Conservation (phyloP, 768 basidiomycete species). For the Russula sp. region DNA sequence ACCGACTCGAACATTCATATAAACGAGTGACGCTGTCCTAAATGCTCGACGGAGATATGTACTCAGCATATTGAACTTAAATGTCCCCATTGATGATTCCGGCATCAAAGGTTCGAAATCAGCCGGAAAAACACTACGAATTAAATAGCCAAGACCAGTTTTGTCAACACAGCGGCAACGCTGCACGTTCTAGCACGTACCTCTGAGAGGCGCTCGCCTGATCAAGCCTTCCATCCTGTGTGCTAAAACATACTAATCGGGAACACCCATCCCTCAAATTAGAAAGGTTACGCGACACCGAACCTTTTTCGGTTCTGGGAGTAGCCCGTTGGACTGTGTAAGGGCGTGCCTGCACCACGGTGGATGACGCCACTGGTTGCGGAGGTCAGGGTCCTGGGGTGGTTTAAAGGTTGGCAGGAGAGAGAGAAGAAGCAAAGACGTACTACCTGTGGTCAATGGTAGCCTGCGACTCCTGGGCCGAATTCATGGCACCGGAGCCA, state of each 20-base stretch:
- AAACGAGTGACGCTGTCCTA: constrained; percentile 89
- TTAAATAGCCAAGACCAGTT: no score
- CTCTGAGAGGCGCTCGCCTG: neutral
- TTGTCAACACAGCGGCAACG: neutral
- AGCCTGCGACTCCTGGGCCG: no score
- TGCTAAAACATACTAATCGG: no score
- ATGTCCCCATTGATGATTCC: neutral
- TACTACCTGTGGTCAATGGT: no score
- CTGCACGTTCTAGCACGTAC: no score
- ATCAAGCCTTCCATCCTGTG: neutral
- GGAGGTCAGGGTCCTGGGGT: neutral
- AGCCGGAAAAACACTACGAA: neutral
- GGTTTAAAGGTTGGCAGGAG: no score
- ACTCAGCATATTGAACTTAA: constrained; percentile 58
- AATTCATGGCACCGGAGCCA: no score
- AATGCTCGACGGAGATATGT: constrained; percentile 87
- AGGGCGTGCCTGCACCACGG: neutral
- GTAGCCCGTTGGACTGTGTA: no score
- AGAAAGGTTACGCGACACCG: neutral
- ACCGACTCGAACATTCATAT: constrained; percentile 40
- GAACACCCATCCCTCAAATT: neutral
- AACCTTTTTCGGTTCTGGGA: no score
- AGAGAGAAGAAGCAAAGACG: no score
- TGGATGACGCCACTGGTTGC: neutral
- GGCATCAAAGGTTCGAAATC: neutral